Conservation (phyloP, 345 rosid species). For the Lumnitzera littorea region DNA sequence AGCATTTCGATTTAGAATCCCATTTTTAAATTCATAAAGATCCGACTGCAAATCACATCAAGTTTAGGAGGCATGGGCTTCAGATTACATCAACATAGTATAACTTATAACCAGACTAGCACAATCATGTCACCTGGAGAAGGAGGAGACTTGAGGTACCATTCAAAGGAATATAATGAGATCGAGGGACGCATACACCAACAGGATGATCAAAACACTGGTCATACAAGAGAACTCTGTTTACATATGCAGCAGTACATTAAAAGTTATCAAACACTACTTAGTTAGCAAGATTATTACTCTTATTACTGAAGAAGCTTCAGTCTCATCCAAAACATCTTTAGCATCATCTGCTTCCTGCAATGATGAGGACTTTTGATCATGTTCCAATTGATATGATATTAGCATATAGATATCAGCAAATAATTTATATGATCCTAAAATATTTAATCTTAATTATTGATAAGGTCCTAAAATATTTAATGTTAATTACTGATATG, state of each 20-base stretch:
- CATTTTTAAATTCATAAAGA: conserved; percentile 29
- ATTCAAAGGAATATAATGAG: conserved; percentile 35
- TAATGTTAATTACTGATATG: no score
- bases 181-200: conserved; percentile 37
- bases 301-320: conserved; percentile 26
- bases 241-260: not conserved
- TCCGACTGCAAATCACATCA: conserved; percentile 46
- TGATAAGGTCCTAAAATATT: no score
- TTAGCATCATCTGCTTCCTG: conserved; percentile 18
- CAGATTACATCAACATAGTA: conserved; percentile 3
- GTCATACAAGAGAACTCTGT: conserved; percentile 7
- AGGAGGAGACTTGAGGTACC: conserved; percentile 48
- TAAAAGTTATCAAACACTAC: not conserved
- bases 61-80: not conserved
- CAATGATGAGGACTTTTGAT: not conserved
- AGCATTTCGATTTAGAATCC: conserved; percentile 28
- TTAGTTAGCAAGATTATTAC: conserved; percentile 16
- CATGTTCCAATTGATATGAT: not conserved
- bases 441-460: no score
- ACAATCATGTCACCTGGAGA: conserved; percentile 34
- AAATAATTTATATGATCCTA: not conserved
- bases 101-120: not conserved
- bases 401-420: not conserved
- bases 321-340: conserved; percentile 18
- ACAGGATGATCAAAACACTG: conserved; percentile 38